These are phyloP conservation scores for Paracorniculantispora psalliotae DNA, from an alignment of 2,329 filamentous ascomycete genomes.

Conservation along the genomic window DNA sequence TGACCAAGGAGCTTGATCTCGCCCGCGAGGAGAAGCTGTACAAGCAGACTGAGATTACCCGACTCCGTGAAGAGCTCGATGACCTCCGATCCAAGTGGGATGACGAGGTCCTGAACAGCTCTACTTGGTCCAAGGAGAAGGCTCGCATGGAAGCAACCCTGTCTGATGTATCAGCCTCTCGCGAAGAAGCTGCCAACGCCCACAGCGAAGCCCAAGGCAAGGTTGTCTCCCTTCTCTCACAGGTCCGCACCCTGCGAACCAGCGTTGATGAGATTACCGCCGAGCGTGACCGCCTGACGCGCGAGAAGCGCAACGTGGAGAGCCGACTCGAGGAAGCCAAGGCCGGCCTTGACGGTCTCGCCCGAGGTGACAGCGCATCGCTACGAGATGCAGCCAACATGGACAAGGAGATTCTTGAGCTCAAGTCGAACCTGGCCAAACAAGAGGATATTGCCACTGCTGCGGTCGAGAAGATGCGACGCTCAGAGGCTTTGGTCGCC, in stretches of 20 bases:
- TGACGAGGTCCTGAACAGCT: constrained; percentile 94
- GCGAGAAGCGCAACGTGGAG: constrained; percentile 89
- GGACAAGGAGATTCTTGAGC: constrained; percentile 82
- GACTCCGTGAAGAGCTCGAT: constrained; percentile 91
- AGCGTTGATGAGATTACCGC: constrained; percentile 80
- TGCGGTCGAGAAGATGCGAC: constrained; percentile 94
- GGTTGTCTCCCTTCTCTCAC: constrained; percentile 83
- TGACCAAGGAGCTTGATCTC: constrained; percentile 88
- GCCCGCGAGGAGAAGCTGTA: constrained; percentile 84
- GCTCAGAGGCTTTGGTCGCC: constrained; percentile 77
- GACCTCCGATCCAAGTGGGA: constrained; percentile 96
- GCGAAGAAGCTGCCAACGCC: constrained; percentile 86
- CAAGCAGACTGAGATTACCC: constrained; percentile 80
- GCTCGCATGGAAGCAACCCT: constrained; percentile 83
- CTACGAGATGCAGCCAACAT: constrained; percentile 84
- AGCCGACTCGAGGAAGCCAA: constrained; percentile 81
- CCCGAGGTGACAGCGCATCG: constrained; percentile 77
- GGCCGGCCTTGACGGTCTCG: constrained; percentile 80
- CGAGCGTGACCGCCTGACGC: constrained; percentile 76
- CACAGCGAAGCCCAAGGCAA: constrained; percentile 95
- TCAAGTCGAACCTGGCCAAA: constrained; percentile 83
- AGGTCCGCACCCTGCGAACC: constrained; percentile 78
- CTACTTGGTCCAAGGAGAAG: constrained; percentile 98
- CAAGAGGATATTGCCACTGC: constrained; percentile 90
- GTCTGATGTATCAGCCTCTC: constrained; percentile 81